Evolutionary conservation across 768 basidiomycete genomes (phyloP), one percentile per base, ranked within the genome.

Genomic region (Xerocomellus amylosporus): DNA sequence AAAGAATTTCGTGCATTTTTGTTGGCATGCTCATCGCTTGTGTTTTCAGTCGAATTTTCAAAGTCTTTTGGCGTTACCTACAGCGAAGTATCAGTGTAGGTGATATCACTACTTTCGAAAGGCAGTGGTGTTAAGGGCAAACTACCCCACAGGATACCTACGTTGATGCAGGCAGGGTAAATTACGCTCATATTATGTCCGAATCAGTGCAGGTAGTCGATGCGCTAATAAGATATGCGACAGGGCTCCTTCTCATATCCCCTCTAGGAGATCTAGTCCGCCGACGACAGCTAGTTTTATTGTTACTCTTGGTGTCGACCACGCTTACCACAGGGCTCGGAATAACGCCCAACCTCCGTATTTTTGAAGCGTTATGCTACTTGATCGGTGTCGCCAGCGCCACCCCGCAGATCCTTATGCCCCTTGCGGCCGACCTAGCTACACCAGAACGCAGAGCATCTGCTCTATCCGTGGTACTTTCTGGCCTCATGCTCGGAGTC

Each of bases 181-280:
- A 70, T 55, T 7, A 19, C 13, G 5, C 37, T 53, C 24, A 15
- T 13, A 8, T n/a, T 33, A 39, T 22, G 15, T 48, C 31, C n/a
- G 17, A 19, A 17, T 38, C 31, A 12, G n/a, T 20, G 30, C 9
- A 39, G 17, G 10, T 44, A 15, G 24, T 56, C 24, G 51, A 51
- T 28, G 49, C 49, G 9, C 47, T 45, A 26, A 45, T 34, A 7
- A 86, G 88, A 40, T 93, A 91, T 66, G 87, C 86, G 2, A 73
- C 73, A 8, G 90, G 90, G 1, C 77, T 93, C 8, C 68, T 93
- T 3, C 69, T 93, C 38, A 82, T 95, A 50, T 81, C 88, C 1
- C 93, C 93, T 2, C 75, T 92, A 0, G 93, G 93, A 8, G 93
- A 96, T 67, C 79, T 94, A 20, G 79, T 92, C 28, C 86, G 87